A percentile compares a stretch with the other conserved stretches of the same genome.
Conservation (phyloP, 495 filamentous ascomycete species). For the Chlorociboria aeruginascens region DNA sequence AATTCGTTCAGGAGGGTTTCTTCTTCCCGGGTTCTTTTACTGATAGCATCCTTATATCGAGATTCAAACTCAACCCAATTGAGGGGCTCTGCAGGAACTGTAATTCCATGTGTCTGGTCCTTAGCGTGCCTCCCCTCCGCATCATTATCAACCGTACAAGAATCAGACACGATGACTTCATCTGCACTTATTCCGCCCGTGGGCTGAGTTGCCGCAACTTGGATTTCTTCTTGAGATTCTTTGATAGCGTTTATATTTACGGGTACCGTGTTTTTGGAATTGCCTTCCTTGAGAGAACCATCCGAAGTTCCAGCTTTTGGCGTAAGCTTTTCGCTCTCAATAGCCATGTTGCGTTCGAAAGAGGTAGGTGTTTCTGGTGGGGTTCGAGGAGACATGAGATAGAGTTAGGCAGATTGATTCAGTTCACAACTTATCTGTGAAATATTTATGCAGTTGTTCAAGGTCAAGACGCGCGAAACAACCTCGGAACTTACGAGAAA, state of each 20-base stretch:
- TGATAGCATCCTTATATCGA: conserved; percentile 48
- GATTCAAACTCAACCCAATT: conserved; percentile 59
- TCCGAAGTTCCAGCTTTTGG: background rate
- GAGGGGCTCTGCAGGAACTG: conserved; percentile 10
- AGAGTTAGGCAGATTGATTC: too few species aligned
- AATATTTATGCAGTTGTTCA: background rate
- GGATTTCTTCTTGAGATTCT: conserved; percentile 1
- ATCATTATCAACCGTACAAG: too few species aligned
- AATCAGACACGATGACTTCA: too few species aligned
- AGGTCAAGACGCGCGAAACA: background rate
- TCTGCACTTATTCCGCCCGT: background rate
- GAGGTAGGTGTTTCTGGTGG: background rate
- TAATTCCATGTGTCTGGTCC: too few species aligned
- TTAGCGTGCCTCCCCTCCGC: too few species aligned
- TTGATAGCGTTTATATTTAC: background rate
- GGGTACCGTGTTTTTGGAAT: background rate
- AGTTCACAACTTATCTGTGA: too few species aligned
- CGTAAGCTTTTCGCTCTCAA: background rate
- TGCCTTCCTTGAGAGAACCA: background rate
- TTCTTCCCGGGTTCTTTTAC: conserved; percentile 46
- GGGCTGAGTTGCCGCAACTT: conserved; percentile 4
- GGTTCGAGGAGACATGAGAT: too few species aligned
- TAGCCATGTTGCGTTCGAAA: background rate
- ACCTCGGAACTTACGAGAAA: too few species aligned
- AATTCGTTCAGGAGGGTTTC: conserved; percentile 50